Base-by-base conservation (phyloP, 2,329 filamentous ascomycete genomes). In the Penicillium sp. region DNA sequence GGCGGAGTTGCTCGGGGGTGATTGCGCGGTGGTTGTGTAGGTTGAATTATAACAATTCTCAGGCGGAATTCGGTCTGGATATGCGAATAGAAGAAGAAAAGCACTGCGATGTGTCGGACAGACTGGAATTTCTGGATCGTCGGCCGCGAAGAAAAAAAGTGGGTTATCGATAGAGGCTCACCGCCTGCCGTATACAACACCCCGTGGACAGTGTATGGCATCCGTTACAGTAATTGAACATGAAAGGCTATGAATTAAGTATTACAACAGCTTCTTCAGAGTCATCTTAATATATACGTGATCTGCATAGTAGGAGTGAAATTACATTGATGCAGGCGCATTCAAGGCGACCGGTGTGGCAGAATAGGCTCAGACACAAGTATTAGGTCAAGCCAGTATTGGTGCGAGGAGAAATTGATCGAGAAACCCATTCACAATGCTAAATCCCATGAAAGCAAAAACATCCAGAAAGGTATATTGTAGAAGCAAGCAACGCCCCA, bases 141-240 rank as follows among this genome's bases (percentile, higher is more conserved):
- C 37, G 43, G 48, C 43, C 41, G 24, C 55, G 46, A 50, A 60
- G 57, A 62, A 63, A 62, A 61, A 62, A 63, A 61, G 58, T 58
- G 58, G 55, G 58, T 61, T 63, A 63, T 63, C 61, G 61, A 63
- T 63, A 54, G 44, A 49, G 39, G 23, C 24, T 20, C 26, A 42
- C 39, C 39, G 39, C 39, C 39, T 42, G 1, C 37, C 13, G 30
- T 6, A 15, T 32, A 6, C 13, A 32, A n/a, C n/a, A n/a, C n/a
- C n/a, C n/a, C n/a, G n/a, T n/a, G n/a, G n/a, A n/a, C n/a, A n/a
- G n/a, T n/a, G n/a, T n/a, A n/a, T n/a, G n/a, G n/a, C n/a, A n/a
- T n/a, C n/a, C n/a, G n/a, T n/a, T n/a, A n/a, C n/a, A n/a, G n/a
- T n/a, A n/a, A n/a, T n/a, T n/a, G n/a, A n/a, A n/a, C n/a, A n/a